Percentiles rank a stretch among this genome's conserved stretches.
phyloP scores from a whole-genome alignment of 1,284 basidiomycete genomes.

The Ceratobasidium sp. region DNA sequence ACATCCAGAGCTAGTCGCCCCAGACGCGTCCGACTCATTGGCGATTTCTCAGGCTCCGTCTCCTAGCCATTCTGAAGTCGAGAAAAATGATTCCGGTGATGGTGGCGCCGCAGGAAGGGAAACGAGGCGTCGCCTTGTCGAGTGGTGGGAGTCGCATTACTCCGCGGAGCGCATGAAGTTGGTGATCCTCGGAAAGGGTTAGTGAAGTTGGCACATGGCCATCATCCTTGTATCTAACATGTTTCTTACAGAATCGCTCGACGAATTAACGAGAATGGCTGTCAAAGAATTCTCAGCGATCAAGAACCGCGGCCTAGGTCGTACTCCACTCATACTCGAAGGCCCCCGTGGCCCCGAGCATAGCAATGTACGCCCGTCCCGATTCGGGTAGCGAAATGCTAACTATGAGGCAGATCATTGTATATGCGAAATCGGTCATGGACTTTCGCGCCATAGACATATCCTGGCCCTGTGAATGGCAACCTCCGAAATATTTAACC shows the following conservation, averaged over 20 bases:
- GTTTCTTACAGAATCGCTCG: constrained; percentile 70
- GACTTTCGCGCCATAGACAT: constrained; percentile 88
- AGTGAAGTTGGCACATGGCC: constrained; percentile 38
- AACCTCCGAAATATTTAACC: constrained; percentile 77
- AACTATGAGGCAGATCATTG: constrained; percentile 64
- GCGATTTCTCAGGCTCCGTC: constrained; percentile 61
- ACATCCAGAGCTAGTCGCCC: constrained; percentile 12
- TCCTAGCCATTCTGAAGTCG: constrained; percentile 62
- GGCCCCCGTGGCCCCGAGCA: constrained; percentile 79
- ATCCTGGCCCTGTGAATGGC: constrained; percentile 86
- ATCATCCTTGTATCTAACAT: constrained; percentile 38
- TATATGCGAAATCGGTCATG: constrained; percentile 91
- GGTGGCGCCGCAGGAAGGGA: constrained; percentile 83
- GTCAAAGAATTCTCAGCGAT: constrained; percentile 80
- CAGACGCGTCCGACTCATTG: not conserved
- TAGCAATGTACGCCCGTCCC: constrained; percentile 66
- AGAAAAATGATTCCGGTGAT: constrained; percentile 51
- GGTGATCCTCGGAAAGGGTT: constrained; percentile 88
- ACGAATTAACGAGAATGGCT: constrained; percentile 75
- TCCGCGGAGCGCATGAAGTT: constrained; percentile 94
- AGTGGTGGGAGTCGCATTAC: constrained; percentile 96
- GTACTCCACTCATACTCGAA: constrained; percentile 64
- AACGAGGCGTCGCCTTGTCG: constrained; percentile 86
- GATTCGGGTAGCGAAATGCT: constrained; percentile 5
- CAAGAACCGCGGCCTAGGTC: constrained; percentile 68